A percentile compares a stretch with the other conserved stretches of the same genome.
These are phyloP conservation scores for Rhodosporidiobolus sp. DNA, from an alignment of 768 basidiomycete species.

Conservation along the genomic window DNA sequence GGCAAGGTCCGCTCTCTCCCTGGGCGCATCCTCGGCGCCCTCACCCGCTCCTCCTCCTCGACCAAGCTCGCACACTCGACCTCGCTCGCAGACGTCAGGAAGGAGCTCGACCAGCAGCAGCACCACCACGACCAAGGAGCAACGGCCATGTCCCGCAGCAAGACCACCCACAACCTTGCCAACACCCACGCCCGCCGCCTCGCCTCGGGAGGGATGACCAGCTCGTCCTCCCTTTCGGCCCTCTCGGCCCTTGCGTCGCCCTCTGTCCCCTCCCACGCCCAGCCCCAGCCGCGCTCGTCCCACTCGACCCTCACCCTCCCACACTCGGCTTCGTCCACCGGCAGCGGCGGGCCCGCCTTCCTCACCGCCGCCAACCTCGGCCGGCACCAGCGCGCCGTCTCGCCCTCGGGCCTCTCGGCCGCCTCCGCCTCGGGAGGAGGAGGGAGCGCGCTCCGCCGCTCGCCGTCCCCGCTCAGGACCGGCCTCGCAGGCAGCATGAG, in stretches of 20 bases:
- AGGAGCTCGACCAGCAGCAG: slow-evolving; percentile 18
- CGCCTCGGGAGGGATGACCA: slow-evolving; percentile 6
- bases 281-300: slow-evolving; percentile 15
- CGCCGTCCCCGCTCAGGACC: slow-evolving; percentile 26
- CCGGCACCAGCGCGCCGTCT: slow-evolving; percentile 21
- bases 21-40: slow-evolving; percentile 13
- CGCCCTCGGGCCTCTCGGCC: slow-evolving; percentile 26
- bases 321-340: not conserved
- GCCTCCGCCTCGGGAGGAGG: no score
- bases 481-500: slow-evolving; percentile 33
- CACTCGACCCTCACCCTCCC: slow-evolving; percentile 32
- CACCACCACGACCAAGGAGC: not conserved
- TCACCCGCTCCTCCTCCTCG: slow-evolving; percentile 13
- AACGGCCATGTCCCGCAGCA: slow-evolving; percentile 16
- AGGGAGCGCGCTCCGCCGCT: slow-evolving; percentile 1
- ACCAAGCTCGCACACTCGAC: not conserved
- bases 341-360: slow-evolving; percentile 9
- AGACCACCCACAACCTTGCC: slow-evolving; percentile 13
- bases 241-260: slow-evolving; percentile 6
- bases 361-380: slow-evolving; percentile 27
- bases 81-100: slow-evolving; percentile 28
- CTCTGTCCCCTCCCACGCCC: not conserved
- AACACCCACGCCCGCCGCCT: not conserved
- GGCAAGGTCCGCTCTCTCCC: slow-evolving; percentile 29
- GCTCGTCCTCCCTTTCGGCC: slow-evolving; percentile 30